Conservation (phyloP, 2,329 filamentous ascomycete genomes). For the Arthroderma sp. region DNA sequence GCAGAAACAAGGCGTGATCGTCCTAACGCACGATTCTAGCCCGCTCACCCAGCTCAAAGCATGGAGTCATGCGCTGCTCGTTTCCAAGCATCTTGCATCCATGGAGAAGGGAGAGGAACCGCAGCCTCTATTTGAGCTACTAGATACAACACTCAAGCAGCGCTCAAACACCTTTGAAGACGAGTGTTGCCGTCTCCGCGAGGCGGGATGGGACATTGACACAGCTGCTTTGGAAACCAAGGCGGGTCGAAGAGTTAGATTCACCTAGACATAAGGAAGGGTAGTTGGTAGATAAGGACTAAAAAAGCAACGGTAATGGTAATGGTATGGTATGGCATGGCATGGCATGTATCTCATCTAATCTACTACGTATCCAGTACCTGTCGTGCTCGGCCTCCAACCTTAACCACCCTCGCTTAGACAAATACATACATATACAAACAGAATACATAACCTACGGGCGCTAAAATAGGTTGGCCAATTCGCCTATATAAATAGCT, state of each 20-base stretch:
- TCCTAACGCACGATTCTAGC: conserved; percentile 47
- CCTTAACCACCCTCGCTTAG: too few species aligned
- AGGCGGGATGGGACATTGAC: conserved; percentile 53
- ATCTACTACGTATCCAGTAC: too few species aligned
- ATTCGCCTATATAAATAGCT: background rate
- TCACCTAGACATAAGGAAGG: conserved; percentile 10
- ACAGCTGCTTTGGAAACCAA: conserved; percentile 53
- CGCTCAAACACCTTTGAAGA: conserved; percentile 32
- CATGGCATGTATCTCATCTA: too few species aligned
- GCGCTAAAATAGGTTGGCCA: too few species aligned
- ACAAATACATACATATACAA: too few species aligned
- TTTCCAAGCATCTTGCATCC: conserved; percentile 21
- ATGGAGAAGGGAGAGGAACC: conserved; percentile 11
- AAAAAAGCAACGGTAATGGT: too few species aligned
- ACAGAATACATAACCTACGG: too few species aligned
- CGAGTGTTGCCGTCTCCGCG: conserved; percentile 28
- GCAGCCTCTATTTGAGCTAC: conserved; percentile 27
- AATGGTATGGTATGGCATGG: too few species aligned
- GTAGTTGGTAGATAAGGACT: background rate
- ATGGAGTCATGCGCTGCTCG: conserved; percentile 48
- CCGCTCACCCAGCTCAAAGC: conserved; percentile 43
- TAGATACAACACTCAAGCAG: conserved; percentile 25
- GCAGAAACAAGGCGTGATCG: conserved; percentile 40
- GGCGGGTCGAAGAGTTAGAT: conserved; percentile 33
- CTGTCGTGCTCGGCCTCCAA: too few species aligned